phyloP scores from a whole-genome alignment of 768 basidiomycete genomes.

The Asterophora parasitica region DNA sequence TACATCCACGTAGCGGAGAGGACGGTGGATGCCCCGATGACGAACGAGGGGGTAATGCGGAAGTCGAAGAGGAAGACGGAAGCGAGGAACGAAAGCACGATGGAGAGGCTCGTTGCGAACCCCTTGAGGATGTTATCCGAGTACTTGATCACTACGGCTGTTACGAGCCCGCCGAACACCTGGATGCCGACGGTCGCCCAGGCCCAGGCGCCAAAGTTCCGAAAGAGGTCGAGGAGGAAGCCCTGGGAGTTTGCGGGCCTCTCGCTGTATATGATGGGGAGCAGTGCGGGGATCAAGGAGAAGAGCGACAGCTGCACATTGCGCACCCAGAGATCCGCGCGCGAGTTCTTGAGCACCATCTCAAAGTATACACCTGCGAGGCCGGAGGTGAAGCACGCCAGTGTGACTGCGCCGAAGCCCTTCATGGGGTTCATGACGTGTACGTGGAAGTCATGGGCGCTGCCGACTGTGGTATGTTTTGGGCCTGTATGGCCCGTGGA shows the following conservation, averaged over 20 bases:
- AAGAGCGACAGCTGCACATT: conserved; percentile 88
- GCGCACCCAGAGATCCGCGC: conserved; percentile 84
- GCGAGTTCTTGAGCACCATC: conserved; percentile 83
- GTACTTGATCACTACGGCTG: conserved; percentile 96
- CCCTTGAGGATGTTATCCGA: conserved; percentile 94
- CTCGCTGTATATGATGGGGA: conserved; percentile 65
- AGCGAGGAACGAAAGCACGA: conserved; percentile 95
- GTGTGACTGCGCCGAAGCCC: conserved; percentile 78
- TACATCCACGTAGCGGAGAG: conserved; percentile 86
- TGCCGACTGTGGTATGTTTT: conserved; percentile 48
- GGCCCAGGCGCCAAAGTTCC: conserved; percentile 91
- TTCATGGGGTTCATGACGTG: conserved; percentile 80
- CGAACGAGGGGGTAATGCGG: conserved; percentile 78
- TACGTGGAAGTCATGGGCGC: conserved; percentile 62
- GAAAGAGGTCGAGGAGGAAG: conserved; percentile 60
- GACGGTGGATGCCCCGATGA: conserved; percentile 83
- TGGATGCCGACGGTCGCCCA: conserved; percentile 91
- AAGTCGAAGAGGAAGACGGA: conserved; percentile 91
- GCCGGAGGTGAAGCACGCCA: conserved; percentile 87
- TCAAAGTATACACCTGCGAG: conserved; percentile 93
- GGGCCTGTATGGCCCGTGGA: conserved; percentile 23
- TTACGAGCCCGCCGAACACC: conserved; percentile 90
- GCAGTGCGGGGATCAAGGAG: conserved; percentile 83
- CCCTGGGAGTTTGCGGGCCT: conserved; percentile 38
- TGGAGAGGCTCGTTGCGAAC: conserved; percentile 89